These are phyloP conservation scores for Dactylellina cionopaga DNA, from an alignment of 2,329 filamentous ascomycete genomes.

Conservation along the genomic window DNA sequence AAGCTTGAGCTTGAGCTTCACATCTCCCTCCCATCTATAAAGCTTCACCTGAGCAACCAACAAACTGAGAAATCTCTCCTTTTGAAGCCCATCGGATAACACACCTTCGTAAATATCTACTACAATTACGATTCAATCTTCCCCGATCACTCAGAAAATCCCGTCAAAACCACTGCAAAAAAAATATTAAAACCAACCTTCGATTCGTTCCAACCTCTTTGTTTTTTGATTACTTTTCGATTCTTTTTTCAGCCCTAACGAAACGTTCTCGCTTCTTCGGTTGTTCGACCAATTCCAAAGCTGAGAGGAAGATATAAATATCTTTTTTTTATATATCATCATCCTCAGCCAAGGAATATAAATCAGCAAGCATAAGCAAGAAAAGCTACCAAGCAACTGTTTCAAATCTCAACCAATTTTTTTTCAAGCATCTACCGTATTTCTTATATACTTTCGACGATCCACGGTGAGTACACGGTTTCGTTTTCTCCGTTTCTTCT, in stretches of 20 bases:
- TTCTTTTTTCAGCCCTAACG: slow-evolving; percentile 43
- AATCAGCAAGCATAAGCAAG: no score
- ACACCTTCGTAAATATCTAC: slow-evolving; percentile 30
- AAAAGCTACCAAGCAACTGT: slow-evolving; percentile 4
- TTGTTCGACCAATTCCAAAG: no score
- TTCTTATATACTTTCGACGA: not conserved
- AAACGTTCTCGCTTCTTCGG: slow-evolving; percentile 19
- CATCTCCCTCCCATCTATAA: slow-evolving; percentile 15
- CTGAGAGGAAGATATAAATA: slow-evolving; percentile 31
- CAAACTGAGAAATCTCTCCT: slow-evolving; percentile 7
- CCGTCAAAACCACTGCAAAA: slow-evolving; percentile 13
- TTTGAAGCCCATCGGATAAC: slow-evolving; percentile 52
- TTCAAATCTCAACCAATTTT: not conserved
- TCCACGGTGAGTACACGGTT: slow-evolving; percentile 19
- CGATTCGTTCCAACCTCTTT: slow-evolving; percentile 28
- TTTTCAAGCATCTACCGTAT: slow-evolving; percentile 1
- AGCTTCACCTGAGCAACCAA: slow-evolving; percentile 22
- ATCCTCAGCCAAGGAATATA: no score
- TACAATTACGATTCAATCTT: slow-evolving; percentile 44
- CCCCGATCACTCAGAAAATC: slow-evolving; percentile 45
- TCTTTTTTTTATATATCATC: slow-evolving; percentile 12
- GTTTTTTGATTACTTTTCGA: slow-evolving; percentile 39
- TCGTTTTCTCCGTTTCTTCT: not conserved
- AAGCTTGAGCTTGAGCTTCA: not conserved
- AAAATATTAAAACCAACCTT: slow-evolving; percentile 22